Conservation (phyloP, 768 basidiomycete species). For the Kwoniella mangroviensis region DNA sequence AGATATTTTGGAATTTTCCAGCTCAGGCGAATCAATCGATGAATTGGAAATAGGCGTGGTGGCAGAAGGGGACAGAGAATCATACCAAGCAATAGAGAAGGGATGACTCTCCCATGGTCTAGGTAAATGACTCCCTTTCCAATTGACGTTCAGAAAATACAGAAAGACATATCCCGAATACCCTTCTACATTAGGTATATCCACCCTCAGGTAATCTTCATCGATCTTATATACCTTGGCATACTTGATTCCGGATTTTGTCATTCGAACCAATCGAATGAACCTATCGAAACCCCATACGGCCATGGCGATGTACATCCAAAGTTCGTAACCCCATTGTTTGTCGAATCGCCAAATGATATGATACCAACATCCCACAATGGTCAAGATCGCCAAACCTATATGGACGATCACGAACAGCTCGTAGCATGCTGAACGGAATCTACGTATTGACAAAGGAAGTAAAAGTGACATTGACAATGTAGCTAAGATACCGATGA, state of each 20-base stretch:
- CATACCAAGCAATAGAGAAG: background rate
- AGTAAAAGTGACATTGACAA: constrained; percentile 16
- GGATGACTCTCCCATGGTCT: constrained; percentile 11
- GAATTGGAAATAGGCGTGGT: background rate
- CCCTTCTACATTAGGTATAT: background rate
- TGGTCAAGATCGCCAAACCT: constrained; percentile 18
- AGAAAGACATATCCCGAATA: background rate
- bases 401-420: constrained; percentile 29
- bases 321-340: constrained; percentile 24
- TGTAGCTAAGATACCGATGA: constrained; percentile 25
- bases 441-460: constrained; percentile 3
- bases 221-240: background rate
- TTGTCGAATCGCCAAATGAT: constrained; percentile 19
- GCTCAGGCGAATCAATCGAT: background rate
- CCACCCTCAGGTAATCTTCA: constrained; percentile 2
- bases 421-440: constrained; percentile 24
- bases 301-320: constrained; percentile 21
- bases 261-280: constrained; percentile 5
- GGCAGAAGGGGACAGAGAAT: background rate
- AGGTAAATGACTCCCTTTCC: background rate
- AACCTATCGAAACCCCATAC: constrained; percentile 28
- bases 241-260: constrained; percentile 3
- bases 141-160: constrained; percentile 2
- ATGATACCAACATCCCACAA: constrained; percentile 27
- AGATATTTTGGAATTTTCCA: background rate